Conservation (phyloP, 495 filamentous ascomycete species). For the Astrothelium subdiscretum region DNA sequence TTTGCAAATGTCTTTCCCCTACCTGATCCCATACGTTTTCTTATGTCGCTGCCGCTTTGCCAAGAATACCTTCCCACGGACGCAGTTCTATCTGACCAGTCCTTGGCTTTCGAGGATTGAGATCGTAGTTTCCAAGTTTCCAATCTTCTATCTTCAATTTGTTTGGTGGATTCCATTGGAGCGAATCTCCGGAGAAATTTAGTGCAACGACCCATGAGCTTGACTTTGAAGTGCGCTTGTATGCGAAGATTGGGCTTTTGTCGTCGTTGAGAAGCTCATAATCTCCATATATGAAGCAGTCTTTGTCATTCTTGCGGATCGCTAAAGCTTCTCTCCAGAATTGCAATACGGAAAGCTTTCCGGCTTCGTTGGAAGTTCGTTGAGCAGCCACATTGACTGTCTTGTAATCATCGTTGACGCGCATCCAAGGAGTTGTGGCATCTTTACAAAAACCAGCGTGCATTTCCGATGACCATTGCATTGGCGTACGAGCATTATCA, state of each 20-base stretch:
- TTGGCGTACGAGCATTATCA: conserved; percentile 30
- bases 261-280: conserved; percentile 28
- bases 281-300: conserved; percentile 36
- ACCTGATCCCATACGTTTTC: too few species aligned
- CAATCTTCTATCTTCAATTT: conserved; percentile 27
- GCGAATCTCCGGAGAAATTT: conserved; percentile 31
- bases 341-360: conserved; percentile 28
- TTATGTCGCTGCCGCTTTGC: neutral
- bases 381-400: conserved; percentile 25
- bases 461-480: conserved; percentile 24
- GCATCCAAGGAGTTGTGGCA: conserved; percentile 28
- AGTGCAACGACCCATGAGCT: conserved; percentile 28
- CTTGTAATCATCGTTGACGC: conserved; percentile 28
- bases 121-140: conserved; percentile 32
- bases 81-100: conserved; percentile 18
- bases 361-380: conserved; percentile 7
- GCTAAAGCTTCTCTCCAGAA: conserved; percentile 35
- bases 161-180: conserved; percentile 29
- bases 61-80: conserved; percentile 30
- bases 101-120: conserved; percentile 16
- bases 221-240: conserved; percentile 20
- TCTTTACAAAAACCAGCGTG: conserved; percentile 27
- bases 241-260: conserved; percentile 31
- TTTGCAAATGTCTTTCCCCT: too few species aligned
- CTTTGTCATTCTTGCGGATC: conserved; percentile 30